Evolutionary conservation across 140 eudicot species (phyloP).

Genomic region (Artemisia princeps): DNA sequence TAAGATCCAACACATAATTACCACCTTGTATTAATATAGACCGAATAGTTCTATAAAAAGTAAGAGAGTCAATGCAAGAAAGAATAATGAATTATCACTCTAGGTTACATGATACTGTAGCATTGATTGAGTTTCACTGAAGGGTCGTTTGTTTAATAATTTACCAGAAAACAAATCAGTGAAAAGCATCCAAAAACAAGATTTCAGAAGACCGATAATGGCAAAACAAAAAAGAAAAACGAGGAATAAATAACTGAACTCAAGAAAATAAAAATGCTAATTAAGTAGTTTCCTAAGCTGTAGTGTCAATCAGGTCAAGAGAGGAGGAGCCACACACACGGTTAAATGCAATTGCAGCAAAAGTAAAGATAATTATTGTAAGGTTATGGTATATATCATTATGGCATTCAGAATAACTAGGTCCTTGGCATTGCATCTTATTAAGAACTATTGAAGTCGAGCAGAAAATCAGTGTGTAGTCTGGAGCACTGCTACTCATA

Average conservation of each 20-base stretch:
- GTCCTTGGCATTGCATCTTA: too few species aligned
- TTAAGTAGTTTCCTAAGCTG: too few species aligned
- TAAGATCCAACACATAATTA: conserved; percentile 16
- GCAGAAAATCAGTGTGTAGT: too few species aligned
- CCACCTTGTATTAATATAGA: background rate
- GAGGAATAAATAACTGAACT: background rate
- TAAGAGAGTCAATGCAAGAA: background rate
- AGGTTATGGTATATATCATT: too few species aligned
- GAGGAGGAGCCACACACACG: too few species aligned
- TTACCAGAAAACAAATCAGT: background rate
- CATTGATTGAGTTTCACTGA: background rate
- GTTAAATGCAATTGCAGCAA: too few species aligned
- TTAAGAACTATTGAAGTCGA: too few species aligned
- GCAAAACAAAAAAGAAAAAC: background rate
- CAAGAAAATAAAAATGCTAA: too few species aligned
- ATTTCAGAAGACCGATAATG: background rate
- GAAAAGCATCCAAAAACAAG: background rate
- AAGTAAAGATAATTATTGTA: too few species aligned
- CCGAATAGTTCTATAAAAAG: background rate
- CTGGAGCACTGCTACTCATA: too few species aligned
- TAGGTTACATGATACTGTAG: background rate
- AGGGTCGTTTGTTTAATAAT: background rate
- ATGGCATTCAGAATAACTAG: too few species aligned
- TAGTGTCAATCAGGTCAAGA: too few species aligned
- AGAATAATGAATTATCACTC: background rate